phyloP scores from a whole-genome alignment of 2,329 filamentous ascomycete species.

The Lecanicillium sp. region DNA sequence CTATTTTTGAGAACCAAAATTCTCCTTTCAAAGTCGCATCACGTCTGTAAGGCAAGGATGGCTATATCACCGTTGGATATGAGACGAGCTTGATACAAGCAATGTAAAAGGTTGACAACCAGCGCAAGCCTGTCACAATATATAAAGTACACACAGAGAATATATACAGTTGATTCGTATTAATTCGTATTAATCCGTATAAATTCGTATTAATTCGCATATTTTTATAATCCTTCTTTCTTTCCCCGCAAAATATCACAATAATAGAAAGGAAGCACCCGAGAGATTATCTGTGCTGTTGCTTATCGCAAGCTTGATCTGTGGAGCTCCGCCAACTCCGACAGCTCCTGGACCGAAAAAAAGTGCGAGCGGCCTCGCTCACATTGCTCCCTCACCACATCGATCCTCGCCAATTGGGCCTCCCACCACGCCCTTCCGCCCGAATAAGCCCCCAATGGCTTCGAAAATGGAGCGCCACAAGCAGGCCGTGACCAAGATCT shows the following conservation, averaged over 20 bases:
- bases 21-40: conserved; percentile 15
- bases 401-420: neutral
- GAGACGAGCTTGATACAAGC: too few species aligned
- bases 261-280: too few species aligned
- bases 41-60: conserved; percentile 8
- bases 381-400: neutral
- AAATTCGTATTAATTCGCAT: neutral
- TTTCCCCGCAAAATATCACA: too few species aligned
- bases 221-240: too few species aligned
- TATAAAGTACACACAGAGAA: too few species aligned
- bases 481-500: conserved; percentile 41
- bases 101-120: too few species aligned
- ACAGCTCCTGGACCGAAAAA: neutral
- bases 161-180: too few species aligned
- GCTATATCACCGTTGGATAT: too few species aligned
- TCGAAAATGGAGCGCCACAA: conserved; percentile 45
- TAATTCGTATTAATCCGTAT: neutral
- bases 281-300: too few species aligned
- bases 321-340: neutral
- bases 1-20: conserved; percentile 16
- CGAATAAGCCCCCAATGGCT: conserved; percentile 4
- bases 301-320: too few species aligned
- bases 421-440: neutral
- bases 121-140: too few species aligned
- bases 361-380: neutral